Percentiles rank a stretch among this genome's conserved stretches.
These are phyloP conservation scores for Volvox reticuliferus DNA, from an alignment of 139 green algal species.

Conservation along the genomic window DNA sequence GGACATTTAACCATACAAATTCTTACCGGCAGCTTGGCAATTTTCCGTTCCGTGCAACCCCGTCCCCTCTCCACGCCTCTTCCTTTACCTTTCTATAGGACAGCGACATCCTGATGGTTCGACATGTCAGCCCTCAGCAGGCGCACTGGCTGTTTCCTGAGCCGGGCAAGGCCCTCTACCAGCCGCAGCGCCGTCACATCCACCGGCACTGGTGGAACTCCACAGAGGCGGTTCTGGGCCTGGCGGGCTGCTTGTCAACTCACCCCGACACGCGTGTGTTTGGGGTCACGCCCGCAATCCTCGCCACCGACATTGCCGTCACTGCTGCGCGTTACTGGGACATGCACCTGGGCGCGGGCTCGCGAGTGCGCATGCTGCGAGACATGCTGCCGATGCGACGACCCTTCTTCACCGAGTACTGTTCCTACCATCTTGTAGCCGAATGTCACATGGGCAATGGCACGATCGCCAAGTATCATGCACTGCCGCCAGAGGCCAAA, in stretches of 20 bases:
- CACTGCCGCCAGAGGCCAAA: neutral
- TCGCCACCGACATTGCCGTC: neutral
- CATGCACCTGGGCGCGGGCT: neutral
- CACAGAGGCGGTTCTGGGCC: conserved; percentile 10
- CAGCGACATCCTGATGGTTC: conserved; percentile 19
- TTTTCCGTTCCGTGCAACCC: no score
- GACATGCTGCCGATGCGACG: neutral
- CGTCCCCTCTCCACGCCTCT: no score
- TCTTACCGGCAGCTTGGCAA: no score
- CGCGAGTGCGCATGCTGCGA: neutral
- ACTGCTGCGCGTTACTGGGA: conserved; percentile 1
- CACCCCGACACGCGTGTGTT: conserved; percentile 6
- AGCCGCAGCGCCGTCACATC: conserved; percentile 24
- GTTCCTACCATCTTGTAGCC: conserved; percentile 23
- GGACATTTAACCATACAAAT: no score
- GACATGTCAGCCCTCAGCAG: neutral
- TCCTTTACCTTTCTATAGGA: neutral
- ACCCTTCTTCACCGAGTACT: conserved; percentile 39
- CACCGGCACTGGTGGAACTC: conserved; percentile 16
- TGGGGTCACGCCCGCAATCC: conserved; percentile 25
- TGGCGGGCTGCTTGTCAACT: neutral
- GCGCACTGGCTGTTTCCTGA: conserved; percentile 23
- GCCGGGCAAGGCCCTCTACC: conserved; percentile 19
- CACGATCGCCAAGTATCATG: neutral
- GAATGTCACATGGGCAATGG: conserved; percentile 7